phyloP scores from a whole-genome alignment of 2,329 filamentous ascomycete genomes.

The Annulohypoxylon truncatum region DNA sequence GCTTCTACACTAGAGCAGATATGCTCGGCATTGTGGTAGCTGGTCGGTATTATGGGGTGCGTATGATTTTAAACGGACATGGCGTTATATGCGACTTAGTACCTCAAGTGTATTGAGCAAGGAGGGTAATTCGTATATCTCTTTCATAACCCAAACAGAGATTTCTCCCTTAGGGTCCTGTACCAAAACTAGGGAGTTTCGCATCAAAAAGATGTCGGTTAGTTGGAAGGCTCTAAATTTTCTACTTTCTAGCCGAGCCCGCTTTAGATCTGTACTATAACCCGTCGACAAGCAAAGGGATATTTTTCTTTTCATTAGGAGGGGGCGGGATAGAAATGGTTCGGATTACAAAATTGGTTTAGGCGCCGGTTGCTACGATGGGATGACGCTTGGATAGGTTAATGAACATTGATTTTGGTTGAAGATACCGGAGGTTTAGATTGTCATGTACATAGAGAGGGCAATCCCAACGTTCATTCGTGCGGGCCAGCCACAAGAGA shows the following conservation, averaged over 20 bases:
- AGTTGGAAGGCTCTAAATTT: conserved; percentile 12
- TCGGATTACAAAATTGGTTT: not conserved
- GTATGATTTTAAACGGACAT: conserved; percentile 5
- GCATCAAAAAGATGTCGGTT: conserved; percentile 36
- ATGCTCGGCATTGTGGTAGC: conserved; percentile 34
- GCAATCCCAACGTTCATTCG: conserved; percentile 3
- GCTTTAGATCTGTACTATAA: conserved; percentile 24
- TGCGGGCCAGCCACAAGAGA: not conserved
- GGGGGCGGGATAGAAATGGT: not conserved
- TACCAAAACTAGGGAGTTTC: conserved; percentile 22
- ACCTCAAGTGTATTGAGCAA: conserved; percentile 10
- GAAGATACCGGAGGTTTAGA: not conserved
- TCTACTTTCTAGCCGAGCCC: not conserved
- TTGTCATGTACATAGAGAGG: conserved; percentile 17
- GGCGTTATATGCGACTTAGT: conserved; percentile 20
- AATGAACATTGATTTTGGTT: conserved; percentile 25
- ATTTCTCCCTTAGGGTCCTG: conserved; percentile 28
- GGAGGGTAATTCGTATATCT: conserved; percentile 23
- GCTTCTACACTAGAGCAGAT: conserved; percentile 18
- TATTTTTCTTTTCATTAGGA: no score
- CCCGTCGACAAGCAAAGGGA: not conserved
- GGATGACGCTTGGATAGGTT: conserved; percentile 22
- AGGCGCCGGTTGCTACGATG: conserved; percentile 9
- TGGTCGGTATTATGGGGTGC: conserved; percentile 18
- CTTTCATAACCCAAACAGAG: conserved; percentile 36